Base-by-base conservation (phyloP, 495 filamentous ascomycete species). In the Friedmanniomyces simplex region DNA sequence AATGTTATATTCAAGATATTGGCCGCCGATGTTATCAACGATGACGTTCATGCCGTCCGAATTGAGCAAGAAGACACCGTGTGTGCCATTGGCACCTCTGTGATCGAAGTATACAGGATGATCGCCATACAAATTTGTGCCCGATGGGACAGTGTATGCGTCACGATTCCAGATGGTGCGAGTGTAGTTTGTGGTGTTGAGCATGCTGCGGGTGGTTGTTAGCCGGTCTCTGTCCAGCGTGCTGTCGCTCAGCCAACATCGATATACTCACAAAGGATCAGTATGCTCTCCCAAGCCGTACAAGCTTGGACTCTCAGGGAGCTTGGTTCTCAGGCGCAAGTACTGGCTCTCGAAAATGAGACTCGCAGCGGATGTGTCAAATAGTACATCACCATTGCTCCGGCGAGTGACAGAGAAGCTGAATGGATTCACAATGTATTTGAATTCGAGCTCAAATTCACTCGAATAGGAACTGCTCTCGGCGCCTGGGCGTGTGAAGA, bases 101-200 rank as follows among this genome's bases (percentile, higher is more conserved):
- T 89, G 84, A 57, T 94, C 89, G 61, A 85, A 83, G 71, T 94
- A 95, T 13, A 95, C 74, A 0, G 89, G 89, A 62, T 94, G 89
- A 58, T 78, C 82, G 7, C 88, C 87, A 62, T 95, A 94, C 24
- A 93, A 67, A 66, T 94, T 95, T 16, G 77, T 74, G 51, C 84
- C 79, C 10, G 79, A 68, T 10, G 79, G 80, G 57, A 87, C 76
- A 4, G 71, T 72, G 62, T 85, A 89, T 0, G 86, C 68, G 69
- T 93, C 88, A 47, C 86, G 82, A 22, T 78, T 81, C 89, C 89
- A 94, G 14, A 94, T 66, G 0, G 89, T 94, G 12, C 89, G 79
- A 25, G 82, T 85, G 66, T 91, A 91, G 67, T 87, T 80, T 16
- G 77, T 81, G 0, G 80, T 88, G 32, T 83, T 81, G 45, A 91